phyloP scores from a whole-genome alignment of 1,284 basidiomycete genomes.

The Trichosporon ovoides region DNA sequence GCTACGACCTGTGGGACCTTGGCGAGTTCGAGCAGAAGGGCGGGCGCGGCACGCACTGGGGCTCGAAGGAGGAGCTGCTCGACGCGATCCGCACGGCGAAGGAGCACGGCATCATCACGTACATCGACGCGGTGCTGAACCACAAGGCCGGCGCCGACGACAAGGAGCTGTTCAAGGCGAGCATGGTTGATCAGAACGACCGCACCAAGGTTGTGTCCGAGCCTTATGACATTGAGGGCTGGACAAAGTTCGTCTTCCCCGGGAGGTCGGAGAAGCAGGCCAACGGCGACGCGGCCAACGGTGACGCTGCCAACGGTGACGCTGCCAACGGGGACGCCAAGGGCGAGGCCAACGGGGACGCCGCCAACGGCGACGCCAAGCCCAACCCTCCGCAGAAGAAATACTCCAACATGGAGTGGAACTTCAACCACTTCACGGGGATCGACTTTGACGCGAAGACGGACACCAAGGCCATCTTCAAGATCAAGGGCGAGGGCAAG shows the following conservation, averaged over 20 bases:
- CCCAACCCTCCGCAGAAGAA: conserved; percentile 48
- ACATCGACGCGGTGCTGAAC: conserved; percentile 54
- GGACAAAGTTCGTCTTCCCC: conserved; percentile 56
- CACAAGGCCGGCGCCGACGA: conserved; percentile 70
- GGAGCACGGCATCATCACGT: conserved; percentile 45
- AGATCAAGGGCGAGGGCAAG: conserved; percentile 56
- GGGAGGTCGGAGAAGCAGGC: conserved; percentile 36
- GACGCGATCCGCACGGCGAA: conserved; percentile 55
- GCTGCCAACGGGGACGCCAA: conserved; percentile 4
- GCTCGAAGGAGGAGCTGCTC: conserved; percentile 74
- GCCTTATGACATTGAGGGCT: conserved; percentile 70
- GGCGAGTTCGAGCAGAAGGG: conserved; percentile 90
- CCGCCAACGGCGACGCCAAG: background rate
- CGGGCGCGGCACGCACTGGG: conserved; percentile 78
- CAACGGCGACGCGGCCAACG: conserved; percentile 26
- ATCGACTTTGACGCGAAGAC: conserved; percentile 78
- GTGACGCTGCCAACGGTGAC: conserved; percentile 34
- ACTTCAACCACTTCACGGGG: conserved; percentile 57
- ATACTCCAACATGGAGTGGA: conserved; percentile 54
- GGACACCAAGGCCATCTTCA: conserved; percentile 59
- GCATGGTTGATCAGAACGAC: conserved; percentile 62
- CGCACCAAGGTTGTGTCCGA: conserved; percentile 55
- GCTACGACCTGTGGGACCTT: conserved; percentile 70
- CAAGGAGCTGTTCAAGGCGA: conserved; percentile 66
- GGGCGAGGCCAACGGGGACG: background rate